Base-by-base conservation (phyloP, 2,329 filamentous ascomycete genomes). In the Tolypocladium inflatum region DNA sequence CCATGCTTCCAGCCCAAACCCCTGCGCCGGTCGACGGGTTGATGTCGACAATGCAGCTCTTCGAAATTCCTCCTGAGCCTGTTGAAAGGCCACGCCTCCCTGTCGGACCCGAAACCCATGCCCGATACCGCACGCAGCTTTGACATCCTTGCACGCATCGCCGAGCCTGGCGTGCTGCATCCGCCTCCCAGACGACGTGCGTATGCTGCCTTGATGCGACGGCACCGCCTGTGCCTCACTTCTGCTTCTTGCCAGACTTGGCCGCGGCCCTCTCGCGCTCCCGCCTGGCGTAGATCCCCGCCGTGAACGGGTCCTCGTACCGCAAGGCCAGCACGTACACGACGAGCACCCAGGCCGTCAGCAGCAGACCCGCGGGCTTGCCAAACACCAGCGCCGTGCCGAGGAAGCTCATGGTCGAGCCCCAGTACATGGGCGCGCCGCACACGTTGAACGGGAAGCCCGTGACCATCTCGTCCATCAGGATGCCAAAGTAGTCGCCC, bases 401-500 rank as follows among this genome's bases (percentile, higher is more conserved):
- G 58, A 97, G 76, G 76, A 99, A 99, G 76, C 88, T 93, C 81
- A 96, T 81, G 30, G 93, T 94, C 61, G 87, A 91, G 59, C 94
- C 94, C 77, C 91, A 89, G 79, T 99, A 99, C 94, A 99, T 99
- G 62, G 94, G 94, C 56, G 91, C 88, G 63, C 85, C 84, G 57
- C 88, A 92, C 61, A 97, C 82, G 74, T 89, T 97, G 81, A 99
- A 99, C 2, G 94, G 94, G 71, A 99, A 99, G 17, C 90, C 88
- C 15, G 91, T 96, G 56, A 99, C 92, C 67, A 93, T 93, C 65
- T 88, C 78, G 71, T 97, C 93, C 91, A 97, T 96, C 64, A 99
- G 80, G 72, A 97, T 97, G 65, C 94, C 94, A 71, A 97, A 99
- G 80, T 99, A 99, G 78, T 99, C 94, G 66, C 94, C 94, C 41